A percentile compares a stretch with the other conserved stretches of the same genome.
Conservation (phyloP, 1,284 basidiomycete genomes). For the Kwoniella shivajii region DNA sequence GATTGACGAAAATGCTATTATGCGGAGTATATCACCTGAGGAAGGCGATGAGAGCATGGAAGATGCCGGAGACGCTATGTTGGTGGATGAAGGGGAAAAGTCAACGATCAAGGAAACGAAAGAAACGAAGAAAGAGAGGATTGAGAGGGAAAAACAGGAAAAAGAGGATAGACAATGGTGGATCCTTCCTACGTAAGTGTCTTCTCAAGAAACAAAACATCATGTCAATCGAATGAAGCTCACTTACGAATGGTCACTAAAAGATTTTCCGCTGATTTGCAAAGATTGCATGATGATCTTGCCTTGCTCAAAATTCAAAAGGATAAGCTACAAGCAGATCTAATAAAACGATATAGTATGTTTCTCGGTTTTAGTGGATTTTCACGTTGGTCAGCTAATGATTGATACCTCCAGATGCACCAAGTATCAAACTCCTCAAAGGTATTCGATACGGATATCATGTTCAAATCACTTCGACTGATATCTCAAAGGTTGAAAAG, state of each 20-base stretch:
- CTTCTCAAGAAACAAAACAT: neutral
- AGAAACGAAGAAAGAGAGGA: constrained; percentile 22
- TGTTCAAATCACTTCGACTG: constrained; percentile 61
- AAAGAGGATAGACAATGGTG: constrained; percentile 57
- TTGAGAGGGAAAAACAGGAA: constrained; percentile 32
- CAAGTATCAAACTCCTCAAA: constrained; percentile 70
- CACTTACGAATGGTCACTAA: too few relatives aligned
- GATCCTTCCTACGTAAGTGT: constrained; percentile 70
- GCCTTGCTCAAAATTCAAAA: constrained; percentile 25
- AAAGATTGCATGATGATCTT: constrained; percentile 59
- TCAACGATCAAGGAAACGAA: constrained; percentile 9
- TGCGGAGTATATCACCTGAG: constrained; percentile 22
- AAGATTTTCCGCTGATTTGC: constrained; percentile 72
- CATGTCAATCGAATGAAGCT: neutral
- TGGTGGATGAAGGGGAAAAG: constrained; percentile 17
- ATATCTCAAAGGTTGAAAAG: constrained; percentile 56
- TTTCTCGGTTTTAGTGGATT: neutral
- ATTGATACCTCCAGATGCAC: constrained; percentile 45
- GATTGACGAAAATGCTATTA: constrained; percentile 55
- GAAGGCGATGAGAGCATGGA: constrained; percentile 37
- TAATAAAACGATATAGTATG: constrained; percentile 60
- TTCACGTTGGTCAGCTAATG: neutral
- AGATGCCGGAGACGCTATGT: constrained; percentile 21
- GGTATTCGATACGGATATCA: constrained; percentile 70
- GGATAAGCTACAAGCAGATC: constrained; percentile 32